These are phyloP conservation scores for Cyclotella cryptica DNA, from an alignment of 108 stramenopile species.

Conservation along the genomic window DNA sequence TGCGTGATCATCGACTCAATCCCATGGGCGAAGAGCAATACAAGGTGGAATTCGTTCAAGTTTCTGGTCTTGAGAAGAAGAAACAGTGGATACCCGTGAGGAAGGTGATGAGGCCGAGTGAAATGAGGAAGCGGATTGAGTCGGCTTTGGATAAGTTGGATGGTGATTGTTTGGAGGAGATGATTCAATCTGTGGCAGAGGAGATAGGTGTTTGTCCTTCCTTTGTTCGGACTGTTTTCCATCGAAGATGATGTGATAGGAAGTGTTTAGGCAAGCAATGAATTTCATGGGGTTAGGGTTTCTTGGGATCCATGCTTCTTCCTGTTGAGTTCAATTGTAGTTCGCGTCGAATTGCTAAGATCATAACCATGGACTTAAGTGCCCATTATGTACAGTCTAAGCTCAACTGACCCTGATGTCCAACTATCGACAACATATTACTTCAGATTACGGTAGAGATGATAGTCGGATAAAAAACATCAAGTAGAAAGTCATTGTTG, in stretches of 20 bases:
- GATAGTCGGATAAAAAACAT: too few species aligned
- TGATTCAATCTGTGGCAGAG: conserved; percentile 2
- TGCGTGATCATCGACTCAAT: conserved; percentile 20
- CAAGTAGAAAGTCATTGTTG: too few species aligned
- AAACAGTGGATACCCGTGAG: conserved; percentile 30
- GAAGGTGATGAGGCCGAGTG: conserved; percentile 1
- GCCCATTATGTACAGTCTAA: too few species aligned
- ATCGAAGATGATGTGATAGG: neutral
- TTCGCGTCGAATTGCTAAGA: too few species aligned
- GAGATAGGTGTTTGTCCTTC: neutral
- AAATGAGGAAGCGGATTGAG: conserved; percentile 17
- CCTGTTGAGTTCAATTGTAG: too few species aligned
- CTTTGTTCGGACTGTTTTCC: neutral
- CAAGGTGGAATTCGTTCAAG: conserved; percentile 20
- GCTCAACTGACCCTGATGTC: too few species aligned
- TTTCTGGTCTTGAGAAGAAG: conserved; percentile 13
- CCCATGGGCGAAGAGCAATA: conserved; percentile 11
- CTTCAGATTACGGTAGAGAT: too few species aligned
- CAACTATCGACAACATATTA: too few species aligned
- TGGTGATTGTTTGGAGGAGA: neutral
- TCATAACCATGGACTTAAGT: too few species aligned
- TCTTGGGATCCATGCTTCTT: too few species aligned
- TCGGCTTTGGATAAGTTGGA: conserved; percentile 2
- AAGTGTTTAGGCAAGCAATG: too few species aligned
- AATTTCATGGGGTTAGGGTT: too few species aligned